These are phyloP conservation scores for Pichia sp. DNA, from an alignment of 1,139 yeast species.

Conservation along the genomic window DNA sequence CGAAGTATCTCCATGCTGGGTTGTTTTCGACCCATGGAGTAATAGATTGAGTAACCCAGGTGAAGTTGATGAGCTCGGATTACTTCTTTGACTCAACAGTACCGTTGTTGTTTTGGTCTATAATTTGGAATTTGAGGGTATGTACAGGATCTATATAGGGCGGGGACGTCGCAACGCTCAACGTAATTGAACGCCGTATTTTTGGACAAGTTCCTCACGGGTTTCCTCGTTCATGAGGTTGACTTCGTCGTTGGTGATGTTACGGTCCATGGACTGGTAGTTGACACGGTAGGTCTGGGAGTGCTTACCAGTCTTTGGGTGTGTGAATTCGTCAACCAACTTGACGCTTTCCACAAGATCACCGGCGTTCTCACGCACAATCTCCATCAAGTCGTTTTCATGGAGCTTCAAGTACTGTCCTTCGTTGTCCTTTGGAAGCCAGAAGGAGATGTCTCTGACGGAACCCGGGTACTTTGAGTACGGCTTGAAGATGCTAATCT, in stretches of 20 bases:
- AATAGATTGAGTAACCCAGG: slow-evolving; percentile 64
- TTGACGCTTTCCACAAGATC: slow-evolving; percentile 85
- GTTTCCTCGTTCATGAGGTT: slow-evolving; percentile 65
- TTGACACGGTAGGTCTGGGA: slow-evolving; percentile 87
- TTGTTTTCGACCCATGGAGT: slow-evolving; percentile 58
- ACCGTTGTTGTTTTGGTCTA: slow-evolving; percentile 34
- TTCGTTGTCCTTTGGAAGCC: slow-evolving; percentile 53
- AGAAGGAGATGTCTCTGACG: slow-evolving; percentile 82
- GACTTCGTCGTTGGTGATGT: slow-evolving; percentile 75
- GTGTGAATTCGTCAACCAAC: slow-evolving; percentile 74
- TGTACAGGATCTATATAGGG: not conserved
- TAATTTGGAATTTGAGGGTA: slow-evolving; percentile 45
- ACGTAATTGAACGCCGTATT: slow-evolving; percentile 60
- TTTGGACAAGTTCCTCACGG: slow-evolving; percentile 47
- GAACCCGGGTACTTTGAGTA: slow-evolving; percentile 91
- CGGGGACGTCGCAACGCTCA: slow-evolving; percentile 26
- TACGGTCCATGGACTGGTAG: slow-evolving; percentile 95
- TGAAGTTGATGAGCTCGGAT: slow-evolving; percentile 47
- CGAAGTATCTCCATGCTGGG: slow-evolving; percentile 71
- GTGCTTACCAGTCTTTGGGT: slow-evolving; percentile 72
- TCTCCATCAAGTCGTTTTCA: slow-evolving; percentile 90
- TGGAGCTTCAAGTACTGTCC: slow-evolving; percentile 43
- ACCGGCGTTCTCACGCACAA: slow-evolving; percentile 78
- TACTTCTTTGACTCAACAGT: slow-evolving; percentile 32
- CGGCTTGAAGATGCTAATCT: slow-evolving; percentile 72